Evolutionary conservation across 2,329 filamentous ascomycete species (phyloP).

Genomic region (Fusarium sp.): DNA sequence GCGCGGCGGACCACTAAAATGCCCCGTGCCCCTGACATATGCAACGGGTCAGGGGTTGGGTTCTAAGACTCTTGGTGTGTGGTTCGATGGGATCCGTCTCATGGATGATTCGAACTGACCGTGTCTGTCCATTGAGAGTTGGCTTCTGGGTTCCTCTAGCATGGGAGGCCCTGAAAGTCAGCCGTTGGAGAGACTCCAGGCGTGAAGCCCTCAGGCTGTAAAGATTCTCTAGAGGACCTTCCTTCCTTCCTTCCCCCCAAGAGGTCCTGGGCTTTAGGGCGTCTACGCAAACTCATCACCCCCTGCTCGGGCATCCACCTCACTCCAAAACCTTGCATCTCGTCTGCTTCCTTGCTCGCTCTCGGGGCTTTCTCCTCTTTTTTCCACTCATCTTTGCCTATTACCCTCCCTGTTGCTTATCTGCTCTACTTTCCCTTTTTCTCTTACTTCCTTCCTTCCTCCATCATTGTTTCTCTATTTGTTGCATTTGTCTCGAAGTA

Average conservation of each 20-base stretch:
- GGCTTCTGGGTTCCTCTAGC: neutral
- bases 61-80: slow-evolving; percentile 17
- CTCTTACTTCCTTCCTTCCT: slow-evolving; percentile 22
- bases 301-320: slow-evolving; percentile 28
- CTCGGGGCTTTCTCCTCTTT: slow-evolving; percentile 39
- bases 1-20: slow-evolving; percentile 17
- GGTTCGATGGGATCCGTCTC: slow-evolving; percentile 34
- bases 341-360: slow-evolving; percentile 36
- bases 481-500: slow-evolving; percentile 24
- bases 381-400: slow-evolving; percentile 26
- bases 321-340: slow-evolving; percentile 35
- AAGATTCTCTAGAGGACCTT: neutral
- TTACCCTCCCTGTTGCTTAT: slow-evolving; percentile 32
- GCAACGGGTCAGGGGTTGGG: slow-evolving; percentile 34
- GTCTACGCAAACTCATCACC: slow-evolving; percentile 31
- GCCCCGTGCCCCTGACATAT: slow-evolving; percentile 27
- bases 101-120: slow-evolving; percentile 10
- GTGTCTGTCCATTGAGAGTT: slow-evolving; percentile 16
- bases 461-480: slow-evolving; percentile 35
- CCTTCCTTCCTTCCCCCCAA: neutral
- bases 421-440: slow-evolving; percentile 28
- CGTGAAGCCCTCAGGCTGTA: slow-evolving; percentile 14
- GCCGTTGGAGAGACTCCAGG: slow-evolving; percentile 32
- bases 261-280: slow-evolving; percentile 13
- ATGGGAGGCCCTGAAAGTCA: slow-evolving; percentile 8